A percentile compares a stretch with the other conserved stretches of the same genome.
phyloP scores from a whole-genome alignment of 805 yeast species.

The Myxozyma mucilagina region DNA sequence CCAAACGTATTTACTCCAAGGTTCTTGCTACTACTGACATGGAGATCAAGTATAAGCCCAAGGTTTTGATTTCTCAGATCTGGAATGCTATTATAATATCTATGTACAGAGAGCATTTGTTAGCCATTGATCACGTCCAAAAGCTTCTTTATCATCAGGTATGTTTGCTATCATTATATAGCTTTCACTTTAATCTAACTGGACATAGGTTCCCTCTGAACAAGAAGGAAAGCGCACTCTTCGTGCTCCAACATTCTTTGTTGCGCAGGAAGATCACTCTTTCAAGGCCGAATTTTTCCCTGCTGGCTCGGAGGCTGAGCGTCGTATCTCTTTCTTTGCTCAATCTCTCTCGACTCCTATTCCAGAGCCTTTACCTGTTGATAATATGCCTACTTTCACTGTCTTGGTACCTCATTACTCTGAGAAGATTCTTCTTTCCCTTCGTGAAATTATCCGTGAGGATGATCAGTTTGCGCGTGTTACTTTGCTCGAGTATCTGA shows the following conservation, averaged over 20 bases:
- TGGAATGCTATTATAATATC: slow-evolving; percentile 99
- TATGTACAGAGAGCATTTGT: slow-evolving; percentile 98
- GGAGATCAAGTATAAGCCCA: slow-evolving; percentile 99
- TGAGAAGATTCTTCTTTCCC: slow-evolving; percentile 89
- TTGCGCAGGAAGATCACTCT: slow-evolving; percentile 92
- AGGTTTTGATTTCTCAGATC: slow-evolving; percentile 95
- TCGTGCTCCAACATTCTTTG: slow-evolving; percentile 98
- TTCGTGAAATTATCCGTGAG: slow-evolving; percentile 94
- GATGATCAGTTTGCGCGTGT: slow-evolving; percentile 96
- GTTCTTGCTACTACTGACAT: slow-evolving; percentile 96
- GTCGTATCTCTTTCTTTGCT: slow-evolving; percentile 99
- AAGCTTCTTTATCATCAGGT: slow-evolving; percentile 90
- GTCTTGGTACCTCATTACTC: slow-evolving; percentile 95
- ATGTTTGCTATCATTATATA: neutral
- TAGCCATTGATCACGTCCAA: slow-evolving; percentile 98
- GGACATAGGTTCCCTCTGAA: slow-evolving; percentile 78
- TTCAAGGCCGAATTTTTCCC: slow-evolving; percentile 98
- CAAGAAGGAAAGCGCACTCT: slow-evolving; percentile 97
- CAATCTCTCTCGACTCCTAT: slow-evolving; percentile 98
- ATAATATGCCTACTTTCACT: slow-evolving; percentile 99
- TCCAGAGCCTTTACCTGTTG: slow-evolving; percentile 98
- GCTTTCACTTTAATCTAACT: neutral
- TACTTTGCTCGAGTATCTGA: slow-evolving; percentile 87
- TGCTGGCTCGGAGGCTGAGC: slow-evolving; percentile 94
- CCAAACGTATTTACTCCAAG: slow-evolving; percentile 98